Conservation (phyloP, 345 rosid species). For the Gossypium herbaceum region DNA sequence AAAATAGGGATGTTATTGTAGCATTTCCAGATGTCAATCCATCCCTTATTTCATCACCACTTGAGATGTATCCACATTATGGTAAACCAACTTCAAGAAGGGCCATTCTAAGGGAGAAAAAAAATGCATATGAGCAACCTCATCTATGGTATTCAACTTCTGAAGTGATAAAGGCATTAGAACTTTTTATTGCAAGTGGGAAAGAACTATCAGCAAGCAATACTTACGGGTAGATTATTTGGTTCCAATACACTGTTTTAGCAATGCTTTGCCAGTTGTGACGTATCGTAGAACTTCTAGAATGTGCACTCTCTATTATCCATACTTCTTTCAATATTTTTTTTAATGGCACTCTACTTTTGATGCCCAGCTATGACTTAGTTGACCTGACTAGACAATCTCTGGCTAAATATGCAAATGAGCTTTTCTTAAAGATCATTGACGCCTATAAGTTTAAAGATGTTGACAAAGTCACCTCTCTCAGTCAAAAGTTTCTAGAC, state of each 20-base stretch:
- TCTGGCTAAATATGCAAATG: conserved; percentile 58
- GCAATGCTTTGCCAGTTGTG: not conserved
- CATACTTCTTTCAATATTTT: not conserved
- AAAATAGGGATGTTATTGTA: conserved; percentile 73
- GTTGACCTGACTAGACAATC: conserved; percentile 72
- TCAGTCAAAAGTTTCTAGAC: conserved; percentile 43
- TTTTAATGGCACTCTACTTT: not conserved
- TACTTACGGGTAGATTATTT: conserved; percentile 44
- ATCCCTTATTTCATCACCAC: conserved; percentile 26
- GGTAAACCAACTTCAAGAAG: conserved; percentile 36
- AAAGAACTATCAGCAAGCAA: conserved; percentile 43
- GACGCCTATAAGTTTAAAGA: conserved; percentile 43
- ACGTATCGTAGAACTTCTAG: not conserved
- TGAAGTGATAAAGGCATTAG: conserved; percentile 49
- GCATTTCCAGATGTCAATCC: conserved; percentile 76
- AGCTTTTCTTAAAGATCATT: conserved; percentile 46
- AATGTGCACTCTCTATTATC: not conserved
- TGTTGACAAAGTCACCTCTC: conserved; percentile 27
- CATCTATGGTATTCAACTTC: conserved; percentile 68
- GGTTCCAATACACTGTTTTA: conserved; percentile 8
- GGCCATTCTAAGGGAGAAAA: conserved; percentile 24
- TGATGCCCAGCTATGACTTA: conserved; percentile 48
- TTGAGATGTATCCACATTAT: conserved; percentile 19
- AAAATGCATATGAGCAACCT: conserved; percentile 47
- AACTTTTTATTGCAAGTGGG: conserved; percentile 48